Evolutionary conservation across 2,329 filamentous ascomycete genomes (phyloP).

Genomic region (Alternaria longipes): DNA sequence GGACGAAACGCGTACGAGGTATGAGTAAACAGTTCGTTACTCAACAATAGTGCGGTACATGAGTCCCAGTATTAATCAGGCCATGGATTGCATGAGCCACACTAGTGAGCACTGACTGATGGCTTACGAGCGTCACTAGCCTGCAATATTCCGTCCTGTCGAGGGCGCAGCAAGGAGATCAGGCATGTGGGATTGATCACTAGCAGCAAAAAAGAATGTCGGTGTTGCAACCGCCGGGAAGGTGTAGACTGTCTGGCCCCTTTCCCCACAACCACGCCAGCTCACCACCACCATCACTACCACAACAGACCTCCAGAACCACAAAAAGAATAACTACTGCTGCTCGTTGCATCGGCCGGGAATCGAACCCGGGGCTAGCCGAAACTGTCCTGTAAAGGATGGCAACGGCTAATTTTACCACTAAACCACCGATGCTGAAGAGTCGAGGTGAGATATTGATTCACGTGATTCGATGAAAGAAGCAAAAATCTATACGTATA

Average conservation of each 20-base stretch:
- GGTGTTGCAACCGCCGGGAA: conserved; percentile 3
- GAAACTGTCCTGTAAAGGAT: conserved; percentile 12
- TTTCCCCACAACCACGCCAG: background rate
- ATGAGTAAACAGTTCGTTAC: background rate
- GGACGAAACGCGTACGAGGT: background rate
- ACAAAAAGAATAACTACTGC: background rate
- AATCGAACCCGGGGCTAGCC: conserved; percentile 24
- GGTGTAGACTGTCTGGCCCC: background rate
- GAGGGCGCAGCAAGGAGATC: background rate
- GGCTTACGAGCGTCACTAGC: background rate
- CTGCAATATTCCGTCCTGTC: background rate
- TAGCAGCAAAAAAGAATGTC: background rate
- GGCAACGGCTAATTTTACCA: conserved; percentile 28
- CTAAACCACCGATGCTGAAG: conserved; percentile 23
- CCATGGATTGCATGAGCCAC: background rate
- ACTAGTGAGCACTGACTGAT: background rate
- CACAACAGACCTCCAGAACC: background rate
- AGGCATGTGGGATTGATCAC: background rate
- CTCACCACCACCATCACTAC: background rate
- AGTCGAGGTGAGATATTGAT: background rate
- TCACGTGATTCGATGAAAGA: conserved; percentile 9
- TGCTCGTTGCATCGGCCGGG: conserved; percentile 7
- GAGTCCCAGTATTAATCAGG: background rate
- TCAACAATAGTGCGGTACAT: background rate
- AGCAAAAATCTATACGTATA: accelerated